These are phyloP conservation scores for Diaporthe vexans DNA, from an alignment of 2,329 filamentous ascomycete species.

Conservation along the genomic window DNA sequence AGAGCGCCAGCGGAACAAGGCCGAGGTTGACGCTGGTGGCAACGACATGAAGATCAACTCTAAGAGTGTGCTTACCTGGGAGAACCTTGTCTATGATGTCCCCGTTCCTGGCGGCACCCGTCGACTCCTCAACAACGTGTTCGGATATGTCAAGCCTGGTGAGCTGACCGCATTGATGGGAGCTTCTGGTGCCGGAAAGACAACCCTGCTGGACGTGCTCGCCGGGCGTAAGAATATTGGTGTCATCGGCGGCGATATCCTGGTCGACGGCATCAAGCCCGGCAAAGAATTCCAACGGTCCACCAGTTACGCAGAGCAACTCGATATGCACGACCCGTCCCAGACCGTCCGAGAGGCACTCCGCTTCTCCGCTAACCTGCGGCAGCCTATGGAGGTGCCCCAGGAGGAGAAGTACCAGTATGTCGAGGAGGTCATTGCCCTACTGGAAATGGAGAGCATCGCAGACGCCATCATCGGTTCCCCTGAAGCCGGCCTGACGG, in stretches of 20 bases:
- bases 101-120: constrained; percentile 70
- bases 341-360: constrained; percentile 75
- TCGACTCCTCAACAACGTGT: constrained; percentile 68
- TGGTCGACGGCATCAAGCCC: constrained; percentile 69
- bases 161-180: constrained; percentile 86
- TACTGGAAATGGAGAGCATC: constrained; percentile 71
- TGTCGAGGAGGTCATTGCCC: constrained; percentile 69
- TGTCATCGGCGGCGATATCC: constrained; percentile 68
- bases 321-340: constrained; percentile 72
- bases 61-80: constrained; percentile 84
- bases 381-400: constrained; percentile 68
- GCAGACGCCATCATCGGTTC: constrained; percentile 71
- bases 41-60: constrained; percentile 69
- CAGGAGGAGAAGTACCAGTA: constrained; percentile 70
- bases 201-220: constrained; percentile 84
- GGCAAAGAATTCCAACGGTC: constrained; percentile 73
- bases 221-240: constrained; percentile 73
- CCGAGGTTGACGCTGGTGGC: constrained; percentile 56
- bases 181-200: constrained; percentile 88
- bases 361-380: constrained; percentile 72
- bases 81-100: constrained; percentile 84
- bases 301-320: constrained; percentile 74
- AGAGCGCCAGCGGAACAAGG: constrained; percentile 63
- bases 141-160: constrained; percentile 82
- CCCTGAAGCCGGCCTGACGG: constrained; percentile 78